phyloP scores from a whole-genome alignment of 305 asterid genomes.

The Withania somnifera region DNA sequence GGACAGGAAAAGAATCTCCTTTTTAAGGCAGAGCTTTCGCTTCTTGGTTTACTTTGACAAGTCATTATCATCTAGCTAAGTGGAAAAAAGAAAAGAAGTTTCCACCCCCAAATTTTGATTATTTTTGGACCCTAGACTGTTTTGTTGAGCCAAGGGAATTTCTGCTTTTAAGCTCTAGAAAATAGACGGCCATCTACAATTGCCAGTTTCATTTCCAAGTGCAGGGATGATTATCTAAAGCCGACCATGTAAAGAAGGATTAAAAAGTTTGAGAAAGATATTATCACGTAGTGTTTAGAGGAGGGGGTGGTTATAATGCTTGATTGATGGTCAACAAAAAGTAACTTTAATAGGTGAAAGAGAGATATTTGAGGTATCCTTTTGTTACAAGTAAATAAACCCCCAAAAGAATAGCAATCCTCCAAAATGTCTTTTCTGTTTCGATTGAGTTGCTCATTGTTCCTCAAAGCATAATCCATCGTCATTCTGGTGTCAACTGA shows the following conservation, averaged over 20 bases:
- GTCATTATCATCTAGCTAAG: slow-evolving; percentile 6
- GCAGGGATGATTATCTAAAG: slow-evolving; percentile 14
- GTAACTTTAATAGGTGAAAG: slow-evolving; percentile 19
- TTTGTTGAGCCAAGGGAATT: slow-evolving; percentile 28
- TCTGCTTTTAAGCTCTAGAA: slow-evolving; percentile 19
- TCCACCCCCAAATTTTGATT: neutral
- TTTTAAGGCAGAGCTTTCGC: slow-evolving; percentile 4
- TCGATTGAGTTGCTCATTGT: neutral
- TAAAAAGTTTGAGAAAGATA: slow-evolving; percentile 1
- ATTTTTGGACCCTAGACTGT: slow-evolving; percentile 21
- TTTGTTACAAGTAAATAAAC: slow-evolving; percentile 24
- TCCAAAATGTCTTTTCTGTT: neutral
- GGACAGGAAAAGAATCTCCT: slow-evolving; percentile 72
- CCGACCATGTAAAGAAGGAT: slow-evolving; percentile 1
- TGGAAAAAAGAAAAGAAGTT: neutral
- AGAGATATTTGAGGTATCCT: slow-evolving; percentile 38
- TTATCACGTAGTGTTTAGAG: neutral
- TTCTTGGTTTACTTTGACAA: slow-evolving; percentile 4
- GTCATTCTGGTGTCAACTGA: neutral
- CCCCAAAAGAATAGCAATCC: neutral
- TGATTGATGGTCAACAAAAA: slow-evolving; percentile 14
- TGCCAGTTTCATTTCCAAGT: slow-evolving; percentile 4
- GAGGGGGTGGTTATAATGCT: neutral
- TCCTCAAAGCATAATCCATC: neutral
- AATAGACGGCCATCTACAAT: slow-evolving; percentile 7